Base-by-base conservation (phyloP, 2,329 filamentous ascomycete species). In the Albifimbria verrucaria region DNA sequence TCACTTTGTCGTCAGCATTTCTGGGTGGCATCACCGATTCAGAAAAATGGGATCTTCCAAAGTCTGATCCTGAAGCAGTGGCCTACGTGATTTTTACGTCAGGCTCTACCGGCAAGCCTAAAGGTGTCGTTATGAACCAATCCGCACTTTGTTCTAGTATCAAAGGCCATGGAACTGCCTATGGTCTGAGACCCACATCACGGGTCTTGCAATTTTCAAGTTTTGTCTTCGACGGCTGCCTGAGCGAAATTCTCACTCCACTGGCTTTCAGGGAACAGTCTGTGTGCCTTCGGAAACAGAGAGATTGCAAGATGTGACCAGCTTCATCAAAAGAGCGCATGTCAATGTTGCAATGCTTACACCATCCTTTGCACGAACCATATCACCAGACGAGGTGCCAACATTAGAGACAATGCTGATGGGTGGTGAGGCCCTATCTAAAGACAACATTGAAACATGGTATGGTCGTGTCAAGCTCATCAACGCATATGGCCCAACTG, bases 321-420 rank as follows among this genome's bases (percentile, higher is more conserved):
- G 49, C 0, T 54, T 59, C 1, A 62, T 65, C 7, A 58, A 56
- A 17, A 23, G 51, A 0, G 52, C 55, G 0, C 49, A 28, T 2
- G 56, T 55, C 20, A 61, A 55, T 18, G 61, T 55, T 48, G 52
- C 62, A 4, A 62, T 62, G 36, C 20, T 65, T 1, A 65, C 62
- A 0, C 62, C 62, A 1, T 63, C 62, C 0, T 18, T 64, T 6
- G 58, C 58, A 1, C 59, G 57, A 12, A 53, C 57, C 1, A 48
- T 56, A 3, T 17, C 23, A 1, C 55, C 55, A 3, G 36, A 48
- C 5, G 41, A 53, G 4, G 41, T 58, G 2, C 55, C 57, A 4
- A 42, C 18, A n/a, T 62, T 4, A 53, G 55, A 23, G 45, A 50
- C 1, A 45, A 61, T 7, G 25, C 52, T 3, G 60, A 7, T 52